Conservation (phyloP, 768 basidiomycete genomes). For the Dendrothele bispora region DNA sequence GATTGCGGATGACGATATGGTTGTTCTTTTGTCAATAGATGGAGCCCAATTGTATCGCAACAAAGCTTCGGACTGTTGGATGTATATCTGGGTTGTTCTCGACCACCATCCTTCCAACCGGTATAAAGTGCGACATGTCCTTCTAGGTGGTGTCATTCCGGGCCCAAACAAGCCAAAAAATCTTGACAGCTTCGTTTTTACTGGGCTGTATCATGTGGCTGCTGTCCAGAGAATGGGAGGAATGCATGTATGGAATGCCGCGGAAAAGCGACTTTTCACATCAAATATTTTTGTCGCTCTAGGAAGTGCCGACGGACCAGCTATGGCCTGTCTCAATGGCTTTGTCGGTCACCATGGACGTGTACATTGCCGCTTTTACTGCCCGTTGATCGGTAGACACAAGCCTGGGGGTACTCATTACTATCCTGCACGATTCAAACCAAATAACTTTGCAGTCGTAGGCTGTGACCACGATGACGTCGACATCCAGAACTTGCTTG, state of each 20-base stretch:
- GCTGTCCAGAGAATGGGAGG: constrained; percentile 25
- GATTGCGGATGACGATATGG: constrained; percentile 21
- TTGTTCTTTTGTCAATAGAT: constrained; percentile 37
- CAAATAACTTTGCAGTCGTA: constrained; percentile 14
- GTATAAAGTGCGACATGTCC: constrained; percentile 28
- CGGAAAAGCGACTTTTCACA: background rate
- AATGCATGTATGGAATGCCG: constrained; percentile 22
- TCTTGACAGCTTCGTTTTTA: constrained; percentile 27
- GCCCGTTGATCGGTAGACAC: constrained; percentile 14
- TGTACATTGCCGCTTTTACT: constrained; percentile 20
- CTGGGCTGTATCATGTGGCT: constrained; percentile 31
- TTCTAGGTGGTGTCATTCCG: constrained; percentile 28
- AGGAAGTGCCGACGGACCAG: constrained; percentile 23
- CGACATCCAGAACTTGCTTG: background rate
- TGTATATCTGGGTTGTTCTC: constrained; percentile 37
- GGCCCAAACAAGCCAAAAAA: constrained; percentile 34
- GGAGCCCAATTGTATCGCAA: constrained; percentile 39
- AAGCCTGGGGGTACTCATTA: constrained; percentile 16
- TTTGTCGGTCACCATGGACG: constrained; percentile 25
- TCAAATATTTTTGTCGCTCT: constrained; percentile 17
- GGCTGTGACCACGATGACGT: constrained; percentile 22
- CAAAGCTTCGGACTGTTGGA: constrained; percentile 33
- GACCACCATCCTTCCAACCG: constrained; percentile 26
- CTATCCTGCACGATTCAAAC: constrained; percentile 21
- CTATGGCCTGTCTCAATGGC: constrained; percentile 21